A percentile compares a stretch with the other conserved stretches of the same genome.
phyloP scores from a whole-genome alignment of 768 basidiomycete species.

The Neoboletus magnificus region DNA sequence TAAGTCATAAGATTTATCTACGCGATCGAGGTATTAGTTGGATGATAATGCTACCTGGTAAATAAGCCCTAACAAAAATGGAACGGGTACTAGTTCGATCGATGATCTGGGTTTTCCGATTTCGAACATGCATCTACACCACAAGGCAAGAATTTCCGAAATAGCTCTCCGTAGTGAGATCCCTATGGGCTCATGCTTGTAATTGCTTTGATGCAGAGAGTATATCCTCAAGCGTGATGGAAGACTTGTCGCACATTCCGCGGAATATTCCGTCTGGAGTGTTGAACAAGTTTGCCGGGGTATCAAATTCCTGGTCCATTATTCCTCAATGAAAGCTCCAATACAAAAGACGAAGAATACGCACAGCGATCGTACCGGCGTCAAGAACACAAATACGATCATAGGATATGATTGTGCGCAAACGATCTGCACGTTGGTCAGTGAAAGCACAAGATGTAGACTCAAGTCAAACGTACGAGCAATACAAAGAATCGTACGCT shows the following conservation, averaged over 20 bases:
- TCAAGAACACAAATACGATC: conserved; percentile 89
- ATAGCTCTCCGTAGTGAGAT: background rate
- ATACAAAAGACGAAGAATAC: conserved; percentile 21
- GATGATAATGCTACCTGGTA: background rate
- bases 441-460: background rate
- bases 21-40: background rate
- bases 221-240: conserved; percentile 72
- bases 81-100: background rate
- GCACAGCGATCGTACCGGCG: conserved; percentile 68
- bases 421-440: conserved; percentile 51
- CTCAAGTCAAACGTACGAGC: conserved; percentile 54
- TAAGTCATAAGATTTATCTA: background rate
- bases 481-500: conserved; percentile 84
- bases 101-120: background rate
- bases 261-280: conserved; percentile 66
- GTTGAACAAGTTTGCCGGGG: conserved; percentile 63
- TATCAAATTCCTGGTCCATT: conserved; percentile 67
- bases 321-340: background rate
- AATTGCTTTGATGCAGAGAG: conserved; percentile 29
- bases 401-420: conserved; percentile 84
- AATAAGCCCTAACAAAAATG: background rate
- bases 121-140: background rate
- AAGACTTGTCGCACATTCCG: conserved; percentile 83
- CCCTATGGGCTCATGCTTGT: background rate
- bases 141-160: background rate